Percentiles rank a stretch among this genome's conserved stretches.
These are phyloP conservation scores for Paecilomyces formosus DNA, from an alignment of 2,329 filamentous ascomycete genomes.

Conservation along the genomic window DNA sequence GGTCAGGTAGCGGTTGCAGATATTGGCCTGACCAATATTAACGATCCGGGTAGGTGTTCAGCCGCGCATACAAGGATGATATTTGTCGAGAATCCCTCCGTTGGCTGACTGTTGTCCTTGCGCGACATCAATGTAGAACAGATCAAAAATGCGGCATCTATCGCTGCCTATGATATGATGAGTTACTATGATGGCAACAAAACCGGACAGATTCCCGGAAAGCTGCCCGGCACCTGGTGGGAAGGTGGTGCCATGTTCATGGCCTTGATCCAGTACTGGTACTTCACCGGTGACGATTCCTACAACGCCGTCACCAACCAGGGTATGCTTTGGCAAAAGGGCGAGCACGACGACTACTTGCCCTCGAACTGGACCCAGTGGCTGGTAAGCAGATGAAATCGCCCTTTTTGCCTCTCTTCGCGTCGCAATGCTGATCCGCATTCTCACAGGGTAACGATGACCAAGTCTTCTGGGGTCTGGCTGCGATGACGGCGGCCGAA, in stretches of 20 bases:
- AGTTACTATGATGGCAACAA: constrained; percentile 29
- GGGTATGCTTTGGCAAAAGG: constrained; percentile 67
- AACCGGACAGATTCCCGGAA: constrained; percentile 31
- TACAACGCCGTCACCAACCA: constrained; percentile 63
- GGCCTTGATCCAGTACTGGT: constrained; percentile 75
- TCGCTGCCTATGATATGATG: constrained; percentile 33
- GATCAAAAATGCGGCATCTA: constrained; percentile 27
- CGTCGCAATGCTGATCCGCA: not conserved
- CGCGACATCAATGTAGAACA: constrained; percentile 9
- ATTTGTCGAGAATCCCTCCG: not conserved
- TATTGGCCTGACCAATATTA: not conserved
- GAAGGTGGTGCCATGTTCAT: constrained; percentile 66
- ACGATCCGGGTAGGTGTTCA: not conserved
- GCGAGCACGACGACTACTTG: constrained; percentile 68
- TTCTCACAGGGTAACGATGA: constrained; percentile 42
- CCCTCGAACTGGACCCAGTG: constrained; percentile 48
- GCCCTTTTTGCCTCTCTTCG: not conserved
- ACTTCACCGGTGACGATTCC: constrained; percentile 64
- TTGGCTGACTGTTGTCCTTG: not conserved
- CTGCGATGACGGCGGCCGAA: constrained; percentile 71
- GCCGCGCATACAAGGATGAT: not conserved
- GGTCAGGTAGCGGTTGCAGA: not conserved
- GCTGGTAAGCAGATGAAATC: constrained; percentile 11
- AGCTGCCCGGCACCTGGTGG: constrained; percentile 46
- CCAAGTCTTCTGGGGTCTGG: constrained; percentile 77